A percentile compares a stretch with the other conserved stretches of the same genome.
Conservation (phyloP, 495 filamentous ascomycete species). For the Xylaria intraflava region DNA sequence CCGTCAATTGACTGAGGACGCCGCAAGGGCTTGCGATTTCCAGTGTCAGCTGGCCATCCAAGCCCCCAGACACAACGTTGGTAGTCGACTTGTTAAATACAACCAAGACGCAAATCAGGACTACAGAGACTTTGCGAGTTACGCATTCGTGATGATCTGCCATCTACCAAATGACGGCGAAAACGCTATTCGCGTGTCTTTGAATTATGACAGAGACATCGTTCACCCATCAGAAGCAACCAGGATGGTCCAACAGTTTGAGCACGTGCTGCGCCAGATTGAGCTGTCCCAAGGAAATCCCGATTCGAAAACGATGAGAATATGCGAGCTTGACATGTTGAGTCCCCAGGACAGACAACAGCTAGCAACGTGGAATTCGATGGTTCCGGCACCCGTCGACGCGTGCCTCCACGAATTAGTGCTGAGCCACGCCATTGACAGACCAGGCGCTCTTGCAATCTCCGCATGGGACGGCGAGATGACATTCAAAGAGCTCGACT, state of each 20-base stretch:
- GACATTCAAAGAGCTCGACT: slow-evolving; percentile 32
- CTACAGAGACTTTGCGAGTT: not conserved
- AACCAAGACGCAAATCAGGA: not conserved
- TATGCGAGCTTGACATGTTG: not conserved
- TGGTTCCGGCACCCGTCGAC: slow-evolving; percentile 8
- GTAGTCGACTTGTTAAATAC: not conserved
- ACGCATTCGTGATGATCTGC: not conserved
- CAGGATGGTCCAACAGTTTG: not conserved
- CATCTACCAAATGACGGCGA: not conserved
- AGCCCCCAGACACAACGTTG: not conserved
- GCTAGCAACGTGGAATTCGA: not conserved
- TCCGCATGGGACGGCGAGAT: slow-evolving; percentile 36
- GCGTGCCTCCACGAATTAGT: slow-evolving; percentile 29
- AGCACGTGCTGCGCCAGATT: not conserved
- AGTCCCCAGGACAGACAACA: not conserved
- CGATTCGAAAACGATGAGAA: not conserved
- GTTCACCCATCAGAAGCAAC: not conserved
- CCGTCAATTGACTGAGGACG: slow-evolving; percentile 14
- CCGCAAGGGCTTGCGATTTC: slow-evolving; percentile 23
- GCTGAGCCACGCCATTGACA: slow-evolving; percentile 15
- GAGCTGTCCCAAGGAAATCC: not conserved
- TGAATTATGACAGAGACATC: not conserved
- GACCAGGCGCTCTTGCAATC: slow-evolving; percentile 28
- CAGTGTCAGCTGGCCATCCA: slow-evolving; percentile 20
- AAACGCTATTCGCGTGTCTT: not conserved